Percentiles rank a stretch among this genome's conserved stretches.
Conservation (phyloP, 345 rosid genomes). For the Anastatica hierochuntica region DNA sequence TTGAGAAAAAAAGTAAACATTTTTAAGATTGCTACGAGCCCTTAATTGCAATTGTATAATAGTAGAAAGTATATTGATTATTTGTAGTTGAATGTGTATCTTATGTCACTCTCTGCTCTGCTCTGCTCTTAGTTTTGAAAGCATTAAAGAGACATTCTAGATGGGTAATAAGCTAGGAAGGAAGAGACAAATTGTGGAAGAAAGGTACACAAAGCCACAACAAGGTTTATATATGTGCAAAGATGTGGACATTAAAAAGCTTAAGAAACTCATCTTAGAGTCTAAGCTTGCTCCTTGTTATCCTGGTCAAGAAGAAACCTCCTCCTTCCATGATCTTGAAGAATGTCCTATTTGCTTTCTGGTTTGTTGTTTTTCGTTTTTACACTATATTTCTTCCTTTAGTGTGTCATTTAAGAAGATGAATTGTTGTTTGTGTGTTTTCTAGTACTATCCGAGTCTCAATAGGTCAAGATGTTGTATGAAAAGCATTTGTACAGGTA, state of each 20-base stretch:
- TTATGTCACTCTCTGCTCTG: no score
- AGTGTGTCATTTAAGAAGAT: no score
- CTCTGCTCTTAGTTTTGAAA: no score
- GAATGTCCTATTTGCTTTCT: constrained; percentile 97
- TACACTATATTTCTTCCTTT: neutral
- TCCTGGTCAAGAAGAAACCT: constrained; percentile 82
- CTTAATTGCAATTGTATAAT: no score
- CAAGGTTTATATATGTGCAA: constrained; percentile 82
- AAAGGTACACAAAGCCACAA: constrained; percentile 41
- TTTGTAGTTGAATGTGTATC: no score
- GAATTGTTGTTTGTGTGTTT: no score
- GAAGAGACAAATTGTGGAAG: no score
- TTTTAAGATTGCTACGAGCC: no score
- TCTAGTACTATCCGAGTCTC: constrained; percentile 88
- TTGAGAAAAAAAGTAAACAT: no score
- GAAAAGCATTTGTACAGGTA: constrained; percentile 98
- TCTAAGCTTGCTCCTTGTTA: constrained; percentile 98
- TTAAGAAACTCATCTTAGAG: constrained; percentile 82
- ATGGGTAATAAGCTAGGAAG: no score
- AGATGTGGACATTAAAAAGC: constrained; percentile 95
- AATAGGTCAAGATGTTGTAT: constrained; percentile 91
- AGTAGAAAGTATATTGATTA: no score
- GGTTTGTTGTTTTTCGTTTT: constrained; percentile 50
- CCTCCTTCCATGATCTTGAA: constrained; percentile 57
- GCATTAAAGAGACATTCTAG: no score